These are phyloP conservation scores for Skeletonema menzelii DNA, from an alignment of 108 stramenopile species.

Conservation along the genomic window DNA sequence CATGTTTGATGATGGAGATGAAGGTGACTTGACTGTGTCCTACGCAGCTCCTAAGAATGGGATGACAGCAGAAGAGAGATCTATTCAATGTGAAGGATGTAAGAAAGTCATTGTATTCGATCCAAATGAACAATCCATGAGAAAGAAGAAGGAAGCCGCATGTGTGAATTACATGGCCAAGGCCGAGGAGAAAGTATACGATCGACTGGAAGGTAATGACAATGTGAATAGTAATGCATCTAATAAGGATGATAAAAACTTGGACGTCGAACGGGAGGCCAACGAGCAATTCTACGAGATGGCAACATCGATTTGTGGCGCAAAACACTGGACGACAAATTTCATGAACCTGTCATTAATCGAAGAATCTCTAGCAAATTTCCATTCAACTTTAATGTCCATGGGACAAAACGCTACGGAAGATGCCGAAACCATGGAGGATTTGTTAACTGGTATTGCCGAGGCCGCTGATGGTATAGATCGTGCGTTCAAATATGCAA, in stretches of 20 bases:
- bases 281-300: constrained; percentile 44
- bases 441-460: constrained; percentile 54
- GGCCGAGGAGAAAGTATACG: constrained; percentile 43
- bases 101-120: constrained; percentile 2
- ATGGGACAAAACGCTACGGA: constrained; percentile 29
- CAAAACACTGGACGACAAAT: constrained; percentile 47
- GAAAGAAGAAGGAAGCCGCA: constrained; percentile 30
- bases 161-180: constrained; percentile 29
- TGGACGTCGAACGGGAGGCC: constrained; percentile 29
- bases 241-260: neutral
- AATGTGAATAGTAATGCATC: neutral
- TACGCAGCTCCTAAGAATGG: constrained; percentile 48
- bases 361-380: constrained; percentile 35
- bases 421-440: constrained; percentile 42
- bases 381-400: constrained; percentile 38
- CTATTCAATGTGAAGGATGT: constrained; percentile 23
- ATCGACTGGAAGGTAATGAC: constrained; percentile 19
- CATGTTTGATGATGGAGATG: constrained; percentile 75
- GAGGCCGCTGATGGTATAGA: constrained; percentile 81
- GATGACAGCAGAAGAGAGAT: constrained; percentile 17
- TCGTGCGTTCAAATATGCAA: constrained; percentile 53
- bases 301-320: constrained; percentile 41
- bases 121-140: constrained; percentile 7
- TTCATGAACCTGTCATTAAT: constrained; percentile 38
- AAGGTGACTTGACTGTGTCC: constrained; percentile 22